Evolutionary conservation across 306 rosid genomes (phyloP).

Genomic region (Inga leiocalycina): DNA sequence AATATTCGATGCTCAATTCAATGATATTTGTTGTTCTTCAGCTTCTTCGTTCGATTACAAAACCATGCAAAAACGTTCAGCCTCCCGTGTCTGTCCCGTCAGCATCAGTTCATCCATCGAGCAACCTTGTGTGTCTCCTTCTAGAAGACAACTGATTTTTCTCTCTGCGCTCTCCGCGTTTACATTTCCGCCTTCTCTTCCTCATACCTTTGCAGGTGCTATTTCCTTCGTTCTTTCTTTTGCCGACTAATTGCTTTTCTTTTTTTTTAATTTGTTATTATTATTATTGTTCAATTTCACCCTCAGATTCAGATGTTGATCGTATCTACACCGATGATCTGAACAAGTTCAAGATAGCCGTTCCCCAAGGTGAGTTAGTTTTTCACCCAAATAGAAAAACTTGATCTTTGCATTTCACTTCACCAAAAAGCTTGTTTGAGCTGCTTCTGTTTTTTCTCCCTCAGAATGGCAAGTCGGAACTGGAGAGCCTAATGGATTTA

Average conservation of each 20-base stretch:
- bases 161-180: constrained; percentile 45
- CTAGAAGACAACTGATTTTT: constrained; percentile 63
- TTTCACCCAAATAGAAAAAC: not conserved
- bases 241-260: not conserved
- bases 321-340: constrained; percentile 67
- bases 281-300: not conserved
- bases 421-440: not conserved
- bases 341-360: constrained; percentile 74
- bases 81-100: not conserved
- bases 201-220: constrained; percentile 20
- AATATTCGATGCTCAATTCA: too few relatives aligned
- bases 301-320: constrained; percentile 48
- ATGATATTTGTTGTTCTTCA: not conserved
- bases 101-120: constrained; percentile 32
- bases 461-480: constrained; percentile 80
- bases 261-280: not conserved
- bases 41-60: not conserved
- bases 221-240: not conserved
- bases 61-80: not conserved
- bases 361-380: constrained; percentile 70
- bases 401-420: not conserved
- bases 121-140: constrained; percentile 19
- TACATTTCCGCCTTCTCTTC: constrained; percentile 27
- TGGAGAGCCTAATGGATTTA: constrained; percentile 81
- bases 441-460: constrained; percentile 11